Conservation (phyloP, 2,329 filamentous ascomycete species). For the Ilyonectria mors-panacis region DNA sequence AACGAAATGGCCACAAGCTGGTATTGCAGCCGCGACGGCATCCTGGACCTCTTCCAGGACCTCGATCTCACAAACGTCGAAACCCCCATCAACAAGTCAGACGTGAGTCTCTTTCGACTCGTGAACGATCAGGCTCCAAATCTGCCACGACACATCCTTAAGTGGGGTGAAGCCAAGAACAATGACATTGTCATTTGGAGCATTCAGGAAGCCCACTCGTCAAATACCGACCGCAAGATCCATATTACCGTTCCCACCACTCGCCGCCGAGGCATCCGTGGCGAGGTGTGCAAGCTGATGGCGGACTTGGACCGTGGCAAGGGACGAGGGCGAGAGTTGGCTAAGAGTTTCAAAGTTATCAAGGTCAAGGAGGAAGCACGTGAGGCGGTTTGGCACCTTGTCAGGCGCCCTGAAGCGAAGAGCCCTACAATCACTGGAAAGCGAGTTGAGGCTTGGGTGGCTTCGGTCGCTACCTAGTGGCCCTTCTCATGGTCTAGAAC, state of each 20-base stretch:
- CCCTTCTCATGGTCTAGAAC: background rate
- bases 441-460: background rate
- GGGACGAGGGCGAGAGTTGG: background rate
- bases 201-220: conserved; percentile 17
- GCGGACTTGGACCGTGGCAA: background rate
- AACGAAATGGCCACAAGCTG: conserved; percentile 1
- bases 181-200: conserved; percentile 31
- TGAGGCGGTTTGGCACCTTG: conserved; percentile 18
- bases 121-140: conserved; percentile 2
- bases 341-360: conserved; percentile 6
- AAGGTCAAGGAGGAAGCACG: conserved; percentile 25
- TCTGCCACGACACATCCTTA: conserved; percentile 30
- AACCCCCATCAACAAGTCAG: background rate
- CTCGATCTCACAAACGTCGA: conserved; percentile 7
- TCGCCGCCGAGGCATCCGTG: conserved; percentile 14
- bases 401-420: background rate
- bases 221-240: background rate
- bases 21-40: background rate
- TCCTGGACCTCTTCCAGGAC: conserved; percentile 13
- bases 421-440: background rate
- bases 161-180: conserved; percentile 28
- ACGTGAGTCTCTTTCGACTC: conserved; percentile 1
- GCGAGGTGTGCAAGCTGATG: conserved; percentile 17
- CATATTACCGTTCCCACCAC: conserved; percentile 5
- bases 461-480: background rate